Conservation (phyloP, 2,329 filamentous ascomycete genomes). For the Monilinia aucupariae region DNA sequence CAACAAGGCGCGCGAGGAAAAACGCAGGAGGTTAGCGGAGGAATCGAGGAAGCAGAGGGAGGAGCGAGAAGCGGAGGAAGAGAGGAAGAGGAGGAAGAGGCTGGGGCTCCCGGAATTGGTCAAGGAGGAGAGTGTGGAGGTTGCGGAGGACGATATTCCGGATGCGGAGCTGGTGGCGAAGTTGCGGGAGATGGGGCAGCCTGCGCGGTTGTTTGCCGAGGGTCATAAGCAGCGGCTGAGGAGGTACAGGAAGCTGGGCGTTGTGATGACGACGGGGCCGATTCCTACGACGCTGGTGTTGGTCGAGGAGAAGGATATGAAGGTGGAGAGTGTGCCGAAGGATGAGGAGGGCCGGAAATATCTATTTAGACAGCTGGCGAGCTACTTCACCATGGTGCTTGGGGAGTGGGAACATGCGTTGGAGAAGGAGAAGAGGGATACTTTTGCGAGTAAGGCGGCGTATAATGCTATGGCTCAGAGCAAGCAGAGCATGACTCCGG, state of each 20-base stretch:
- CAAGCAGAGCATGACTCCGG: slow-evolving; percentile 77
- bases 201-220: slow-evolving; percentile 75
- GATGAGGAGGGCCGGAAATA: slow-evolving; percentile 63
- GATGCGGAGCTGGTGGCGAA: slow-evolving; percentile 65
- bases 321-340: slow-evolving; percentile 58
- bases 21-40: slow-evolving; percentile 73
- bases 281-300: slow-evolving; percentile 80
- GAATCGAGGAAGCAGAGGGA: slow-evolving; percentile 66
- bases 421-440: slow-evolving; percentile 56
- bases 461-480: slow-evolving; percentile 82
- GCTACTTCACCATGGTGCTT: slow-evolving; percentile 95
- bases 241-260: slow-evolving; percentile 62
- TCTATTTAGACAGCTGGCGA: slow-evolving; percentile 81
- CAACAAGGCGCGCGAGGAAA: slow-evolving; percentile 68
- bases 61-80: slow-evolving; percentile 67
- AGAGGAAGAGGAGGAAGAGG: slow-evolving; percentile 65
- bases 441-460: slow-evolving; percentile 74
- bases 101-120: slow-evolving; percentile 74
- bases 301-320: slow-evolving; percentile 84
- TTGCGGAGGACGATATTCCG: slow-evolving; percentile 54
- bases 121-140: slow-evolving; percentile 45
- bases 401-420: slow-evolving; percentile 80
- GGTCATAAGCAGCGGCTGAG: slow-evolving; percentile 61
- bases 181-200: slow-evolving; percentile 68
- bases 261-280: slow-evolving; percentile 64